Conservation (phyloP, 352 stramenopile species). For the Pythium diclinum region DNA sequence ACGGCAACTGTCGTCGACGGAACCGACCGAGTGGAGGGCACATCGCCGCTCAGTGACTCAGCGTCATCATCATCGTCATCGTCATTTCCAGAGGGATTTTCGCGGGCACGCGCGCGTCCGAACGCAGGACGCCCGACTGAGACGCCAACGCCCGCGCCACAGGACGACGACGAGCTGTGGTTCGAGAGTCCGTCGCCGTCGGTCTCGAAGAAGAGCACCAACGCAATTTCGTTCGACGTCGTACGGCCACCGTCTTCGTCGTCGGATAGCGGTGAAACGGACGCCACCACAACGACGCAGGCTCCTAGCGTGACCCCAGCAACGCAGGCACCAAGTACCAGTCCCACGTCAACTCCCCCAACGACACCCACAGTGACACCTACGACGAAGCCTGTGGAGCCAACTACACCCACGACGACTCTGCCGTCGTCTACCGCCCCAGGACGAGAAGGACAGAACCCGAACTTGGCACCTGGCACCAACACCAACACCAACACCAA, state of each 20-base stretch:
- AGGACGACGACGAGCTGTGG: neutral
- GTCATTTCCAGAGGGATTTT: neutral
- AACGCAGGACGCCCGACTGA: neutral
- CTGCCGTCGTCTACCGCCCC: neutral
- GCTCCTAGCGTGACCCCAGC: neutral
- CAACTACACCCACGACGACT: neutral
- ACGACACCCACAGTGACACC: neutral
- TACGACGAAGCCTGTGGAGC: neutral
- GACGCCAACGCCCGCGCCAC: neutral
- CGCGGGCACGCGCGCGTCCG: neutral
- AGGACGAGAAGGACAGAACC: neutral
- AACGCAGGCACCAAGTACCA: neutral
- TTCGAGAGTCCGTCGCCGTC: neutral
- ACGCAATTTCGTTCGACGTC: slow-evolving; percentile 19
- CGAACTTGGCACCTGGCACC: neutral
- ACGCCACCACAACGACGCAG: neutral
- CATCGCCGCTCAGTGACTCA: neutral
- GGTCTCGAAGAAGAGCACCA: slow-evolving; percentile 8
- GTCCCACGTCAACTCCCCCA: neutral
- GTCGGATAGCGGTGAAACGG: neutral
- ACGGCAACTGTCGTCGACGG: neutral
- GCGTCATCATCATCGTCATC: neutral
- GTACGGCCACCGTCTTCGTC: neutral
- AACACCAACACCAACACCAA: neutral
- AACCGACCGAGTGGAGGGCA: neutral